These are phyloP conservation scores for Gastrodia elata DNA, from an alignment of 106 monocot species.

Conservation along the genomic window DNA sequence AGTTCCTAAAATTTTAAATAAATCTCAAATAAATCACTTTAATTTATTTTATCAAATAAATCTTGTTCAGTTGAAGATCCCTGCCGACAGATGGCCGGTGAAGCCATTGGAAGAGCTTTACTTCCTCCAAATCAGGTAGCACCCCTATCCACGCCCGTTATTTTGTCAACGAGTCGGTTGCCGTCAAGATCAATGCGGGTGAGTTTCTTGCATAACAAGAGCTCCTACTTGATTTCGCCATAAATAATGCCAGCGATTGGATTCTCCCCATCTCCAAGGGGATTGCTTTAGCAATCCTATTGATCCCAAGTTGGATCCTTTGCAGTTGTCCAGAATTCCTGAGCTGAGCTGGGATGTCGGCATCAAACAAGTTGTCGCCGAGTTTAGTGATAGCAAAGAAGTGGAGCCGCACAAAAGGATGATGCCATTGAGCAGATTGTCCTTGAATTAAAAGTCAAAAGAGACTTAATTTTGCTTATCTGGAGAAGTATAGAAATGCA, in stretches of 20 bases:
- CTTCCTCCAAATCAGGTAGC: slow-evolving; percentile 55
- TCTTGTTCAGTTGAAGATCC: slow-evolving; percentile 62
- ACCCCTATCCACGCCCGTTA: slow-evolving; percentile 67
- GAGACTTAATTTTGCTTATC: too few relatives aligned
- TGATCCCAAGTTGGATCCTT: slow-evolving; percentile 72
- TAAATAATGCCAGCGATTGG: slow-evolving; percentile 31
- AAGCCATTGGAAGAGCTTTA: slow-evolving; percentile 71
- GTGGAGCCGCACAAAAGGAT: slow-evolving; percentile 55
- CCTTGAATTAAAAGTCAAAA: too few relatives aligned
- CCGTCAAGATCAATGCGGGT: slow-evolving; percentile 51
- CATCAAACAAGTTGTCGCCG: slow-evolving; percentile 65
- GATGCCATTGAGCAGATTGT: slow-evolving; percentile 68
- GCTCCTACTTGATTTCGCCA: slow-evolving; percentile 59
- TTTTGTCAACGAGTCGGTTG: slow-evolving; percentile 41
- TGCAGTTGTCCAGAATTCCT: slow-evolving; percentile 58
- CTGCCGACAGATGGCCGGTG: slow-evolving; percentile 39
- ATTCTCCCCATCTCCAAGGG: slow-evolving; percentile 46
- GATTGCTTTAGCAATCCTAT: slow-evolving; percentile 48
- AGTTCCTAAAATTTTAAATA: too few relatives aligned
- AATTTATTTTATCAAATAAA: too few relatives aligned
- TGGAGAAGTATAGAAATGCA: too few relatives aligned
- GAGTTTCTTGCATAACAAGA: slow-evolving; percentile 47
- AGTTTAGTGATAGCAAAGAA: slow-evolving; percentile 66
- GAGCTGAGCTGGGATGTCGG: slow-evolving; percentile 52
- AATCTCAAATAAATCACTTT: too few relatives aligned